phyloP scores from a whole-genome alignment of 176 grass and related monocot species.

The Rhipidocladum racemiflorum region DNA sequence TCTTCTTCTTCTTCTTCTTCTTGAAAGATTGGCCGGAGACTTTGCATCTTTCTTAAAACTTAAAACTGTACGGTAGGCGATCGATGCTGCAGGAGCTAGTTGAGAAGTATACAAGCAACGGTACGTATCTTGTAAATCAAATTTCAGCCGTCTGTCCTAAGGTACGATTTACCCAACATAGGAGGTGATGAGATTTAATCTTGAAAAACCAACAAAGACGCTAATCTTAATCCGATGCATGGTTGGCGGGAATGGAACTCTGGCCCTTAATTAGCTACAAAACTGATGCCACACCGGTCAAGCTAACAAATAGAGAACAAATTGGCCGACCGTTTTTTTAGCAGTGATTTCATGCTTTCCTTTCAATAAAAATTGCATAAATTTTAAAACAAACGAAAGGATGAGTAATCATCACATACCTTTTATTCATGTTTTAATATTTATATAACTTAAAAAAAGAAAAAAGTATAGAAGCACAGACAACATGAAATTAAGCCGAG shows the following conservation, averaged over 20 bases:
- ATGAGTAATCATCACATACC: no score
- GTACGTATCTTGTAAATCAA: background rate
- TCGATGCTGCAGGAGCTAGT: background rate
- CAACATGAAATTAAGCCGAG: no score
- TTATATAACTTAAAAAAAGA: no score
- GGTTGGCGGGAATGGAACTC: background rate
- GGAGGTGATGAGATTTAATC: background rate
- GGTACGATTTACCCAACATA: background rate
- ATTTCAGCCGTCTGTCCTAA: background rate
- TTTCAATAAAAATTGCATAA: no score
- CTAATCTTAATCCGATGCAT: background rate
- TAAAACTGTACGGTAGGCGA: background rate
- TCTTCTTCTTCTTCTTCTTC: no score
- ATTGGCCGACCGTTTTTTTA: no score
- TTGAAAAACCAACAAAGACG: background rate
- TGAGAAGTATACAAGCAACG: background rate
- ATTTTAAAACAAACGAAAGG: no score
- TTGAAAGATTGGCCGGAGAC: no score
- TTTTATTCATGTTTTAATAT: no score
- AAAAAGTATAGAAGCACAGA: no score
- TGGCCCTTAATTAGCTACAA: background rate
- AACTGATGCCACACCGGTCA: background rate
- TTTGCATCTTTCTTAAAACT: background rate
- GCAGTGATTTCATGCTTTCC: no score
- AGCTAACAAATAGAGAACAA: background rate